These are phyloP conservation scores for Dimocarpus longan DNA, from an alignment of 345 rosid genomes.

Conservation along the genomic window DNA sequence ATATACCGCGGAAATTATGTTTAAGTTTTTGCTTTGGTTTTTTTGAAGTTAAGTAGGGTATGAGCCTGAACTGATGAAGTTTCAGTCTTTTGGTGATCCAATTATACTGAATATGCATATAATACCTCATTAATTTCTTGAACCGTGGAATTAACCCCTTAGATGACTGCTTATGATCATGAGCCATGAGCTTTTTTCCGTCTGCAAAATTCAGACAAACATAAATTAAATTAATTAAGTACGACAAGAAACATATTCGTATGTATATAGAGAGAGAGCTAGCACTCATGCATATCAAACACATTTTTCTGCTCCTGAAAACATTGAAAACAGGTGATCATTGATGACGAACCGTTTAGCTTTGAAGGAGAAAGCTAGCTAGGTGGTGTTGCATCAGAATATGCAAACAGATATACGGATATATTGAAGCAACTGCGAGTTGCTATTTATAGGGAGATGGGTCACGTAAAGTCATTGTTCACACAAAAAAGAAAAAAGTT, in stretches of 20 bases:
- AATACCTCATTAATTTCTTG: constrained; percentile 14
- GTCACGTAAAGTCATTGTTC: background rate
- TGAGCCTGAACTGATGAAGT: too few relatives aligned
- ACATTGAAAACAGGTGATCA: background rate
- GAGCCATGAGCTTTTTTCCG: background rate
- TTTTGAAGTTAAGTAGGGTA: too few relatives aligned
- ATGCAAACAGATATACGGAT: background rate
- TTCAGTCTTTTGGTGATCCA: too few relatives aligned
- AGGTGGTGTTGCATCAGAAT: background rate
- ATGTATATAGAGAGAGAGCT: too few relatives aligned
- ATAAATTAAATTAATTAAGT: background rate
- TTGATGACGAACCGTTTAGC: background rate
- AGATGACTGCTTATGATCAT: background rate
- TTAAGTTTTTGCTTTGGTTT: too few relatives aligned
- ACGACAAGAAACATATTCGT: background rate
- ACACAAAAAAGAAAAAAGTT: background rate
- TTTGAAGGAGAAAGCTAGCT: background rate
- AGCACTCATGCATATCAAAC: background rate
- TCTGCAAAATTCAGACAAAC: constrained; percentile 14
- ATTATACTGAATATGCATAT: too few relatives aligned
- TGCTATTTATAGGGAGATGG: background rate
- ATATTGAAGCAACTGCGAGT: background rate
- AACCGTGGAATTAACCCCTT: constrained; percentile 3
- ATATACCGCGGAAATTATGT: too few relatives aligned
- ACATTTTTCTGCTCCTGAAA: too few relatives aligned